A percentile compares a stretch with the other conserved stretches of the same genome.
These are phyloP conservation scores for Astraeus odoratus DNA, from an alignment of 768 basidiomycete species.

Conservation along the genomic window DNA sequence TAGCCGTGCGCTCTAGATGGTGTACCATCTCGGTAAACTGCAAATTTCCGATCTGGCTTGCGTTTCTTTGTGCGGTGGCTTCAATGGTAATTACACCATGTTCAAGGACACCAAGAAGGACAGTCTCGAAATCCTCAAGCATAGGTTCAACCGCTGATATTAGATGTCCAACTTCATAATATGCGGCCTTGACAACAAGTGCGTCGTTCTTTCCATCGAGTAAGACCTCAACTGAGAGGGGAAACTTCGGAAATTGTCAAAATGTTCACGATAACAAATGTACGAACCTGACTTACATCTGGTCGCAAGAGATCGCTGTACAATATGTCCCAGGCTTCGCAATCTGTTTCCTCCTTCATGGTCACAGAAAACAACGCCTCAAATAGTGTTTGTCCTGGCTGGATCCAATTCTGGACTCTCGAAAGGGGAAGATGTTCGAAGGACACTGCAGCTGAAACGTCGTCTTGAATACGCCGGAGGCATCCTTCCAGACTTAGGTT, in stretches of 20 bases:
- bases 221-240: constrained; percentile 20
- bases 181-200: constrained; percentile 17
- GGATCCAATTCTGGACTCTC: constrained; percentile 25
- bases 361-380: constrained; percentile 27
- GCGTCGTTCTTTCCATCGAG: constrained; percentile 15
- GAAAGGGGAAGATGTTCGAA: constrained; percentile 27
- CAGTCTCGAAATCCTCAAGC: constrained; percentile 19
- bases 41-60: too few species aligned
- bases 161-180: constrained; percentile 14
- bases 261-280: not conserved
- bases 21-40: constrained; percentile 14
- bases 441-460: constrained; percentile 20
- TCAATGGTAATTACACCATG: constrained; percentile 2
- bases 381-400: constrained; percentile 17
- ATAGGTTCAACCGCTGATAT: constrained; percentile 13
- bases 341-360: constrained; percentile 14
- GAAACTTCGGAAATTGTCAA: constrained; percentile 12
- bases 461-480: constrained; percentile 18
- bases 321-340: constrained; percentile 18
- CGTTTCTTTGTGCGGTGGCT: not conserved
- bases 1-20: constrained; percentile 11
- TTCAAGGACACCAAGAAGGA: constrained; percentile 13
- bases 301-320: constrained; percentile 26
- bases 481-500: constrained; percentile 9
- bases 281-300: constrained; percentile 17